Conservation (phyloP, 2,329 filamentous ascomycete species). For the Blumeria graminis region DNA sequence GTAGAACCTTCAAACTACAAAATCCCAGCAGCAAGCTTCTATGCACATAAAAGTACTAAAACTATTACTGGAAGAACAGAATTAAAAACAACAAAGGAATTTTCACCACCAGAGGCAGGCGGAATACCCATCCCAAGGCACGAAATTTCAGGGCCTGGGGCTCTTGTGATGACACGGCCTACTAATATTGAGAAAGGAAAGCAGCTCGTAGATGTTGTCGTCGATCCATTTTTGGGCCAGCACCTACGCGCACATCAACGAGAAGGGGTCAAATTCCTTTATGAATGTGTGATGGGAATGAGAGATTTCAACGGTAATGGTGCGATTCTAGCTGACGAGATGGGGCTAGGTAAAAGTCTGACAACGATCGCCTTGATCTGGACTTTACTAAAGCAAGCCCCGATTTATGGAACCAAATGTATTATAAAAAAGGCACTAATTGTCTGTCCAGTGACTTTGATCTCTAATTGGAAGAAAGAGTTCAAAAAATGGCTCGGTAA, state of each 20-base stretch:
- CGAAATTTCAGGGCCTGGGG: conserved; percentile 31
- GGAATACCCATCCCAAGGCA: conserved; percentile 34
- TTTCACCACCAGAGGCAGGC: too few relatives aligned
- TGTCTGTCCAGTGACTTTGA: conserved; percentile 47
- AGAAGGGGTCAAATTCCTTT: conserved; percentile 45
- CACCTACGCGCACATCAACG: conserved; percentile 43
- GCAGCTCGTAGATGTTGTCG: conserved; percentile 45
- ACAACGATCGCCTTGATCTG: conserved; percentile 49
- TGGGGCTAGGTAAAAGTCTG: conserved; percentile 51
- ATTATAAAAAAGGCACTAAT: conserved; percentile 48
- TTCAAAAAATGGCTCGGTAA: conserved; percentile 52
- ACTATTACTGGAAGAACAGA: conserved; percentile 7
- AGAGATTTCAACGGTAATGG: conserved; percentile 39
- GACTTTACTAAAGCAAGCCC: conserved; percentile 50
- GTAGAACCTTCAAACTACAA: background rate
- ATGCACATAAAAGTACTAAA: conserved; percentile 18
- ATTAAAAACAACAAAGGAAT: too few relatives aligned
- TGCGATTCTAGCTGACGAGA: conserved; percentile 50
- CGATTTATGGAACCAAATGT: conserved; percentile 30
- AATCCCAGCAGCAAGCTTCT: conserved; percentile 19
- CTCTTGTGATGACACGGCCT: conserved; percentile 43
- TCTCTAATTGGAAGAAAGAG: conserved; percentile 50
- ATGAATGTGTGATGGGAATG: conserved; percentile 57
- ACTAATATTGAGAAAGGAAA: conserved; percentile 30
- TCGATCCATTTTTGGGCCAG: conserved; percentile 39